These are phyloP conservation scores for Monascus ruber DNA, from an alignment of 2,329 filamentous ascomycete genomes.

Conservation along the genomic window DNA sequence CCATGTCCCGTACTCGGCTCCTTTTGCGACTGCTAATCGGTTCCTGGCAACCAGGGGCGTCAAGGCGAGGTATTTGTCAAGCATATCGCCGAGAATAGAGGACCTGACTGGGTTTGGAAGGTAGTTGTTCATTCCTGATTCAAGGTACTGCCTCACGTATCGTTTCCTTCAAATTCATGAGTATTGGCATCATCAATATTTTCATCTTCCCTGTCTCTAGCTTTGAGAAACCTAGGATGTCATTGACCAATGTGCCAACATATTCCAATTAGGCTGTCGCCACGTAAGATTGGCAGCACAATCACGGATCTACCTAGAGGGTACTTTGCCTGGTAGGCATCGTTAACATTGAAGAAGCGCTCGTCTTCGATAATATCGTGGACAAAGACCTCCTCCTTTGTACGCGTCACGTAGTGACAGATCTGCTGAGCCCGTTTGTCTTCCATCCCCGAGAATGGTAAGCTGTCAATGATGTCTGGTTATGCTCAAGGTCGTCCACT, in stretches of 20 bases:
- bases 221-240: conserved; percentile 84
- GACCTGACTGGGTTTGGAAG: conserved; percentile 89
- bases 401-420: conserved; percentile 52
- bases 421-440: conserved; percentile 51
- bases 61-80: conserved; percentile 55
- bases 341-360: conserved; percentile 50
- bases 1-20: conserved; percentile 16
- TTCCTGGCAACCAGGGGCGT: conserved; percentile 26
- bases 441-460: conserved; percentile 45
- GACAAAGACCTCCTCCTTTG: conserved; percentile 52
- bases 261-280: conserved; percentile 51
- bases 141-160: conserved; percentile 58
- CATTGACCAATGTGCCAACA: conserved; percentile 72
- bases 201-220: conserved; percentile 79
- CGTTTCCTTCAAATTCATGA: conserved; percentile 61
- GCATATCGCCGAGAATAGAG: conserved; percentile 72
- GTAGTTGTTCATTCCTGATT: conserved; percentile 95
- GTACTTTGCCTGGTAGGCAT: conserved; percentile 44
- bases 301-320: conserved; percentile 51
- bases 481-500: conserved; percentile 45
- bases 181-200: conserved; percentile 57
- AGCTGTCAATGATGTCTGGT: conserved; percentile 42
- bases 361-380: conserved; percentile 55
- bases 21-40: conserved; percentile 20
- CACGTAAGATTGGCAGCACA: conserved; percentile 51